A percentile compares a stretch with the other conserved stretches of the same genome.
Evolutionary conservation across 805 yeast genomes (phyloP).

Genomic region (Candida ascalaphidarum): DNA sequence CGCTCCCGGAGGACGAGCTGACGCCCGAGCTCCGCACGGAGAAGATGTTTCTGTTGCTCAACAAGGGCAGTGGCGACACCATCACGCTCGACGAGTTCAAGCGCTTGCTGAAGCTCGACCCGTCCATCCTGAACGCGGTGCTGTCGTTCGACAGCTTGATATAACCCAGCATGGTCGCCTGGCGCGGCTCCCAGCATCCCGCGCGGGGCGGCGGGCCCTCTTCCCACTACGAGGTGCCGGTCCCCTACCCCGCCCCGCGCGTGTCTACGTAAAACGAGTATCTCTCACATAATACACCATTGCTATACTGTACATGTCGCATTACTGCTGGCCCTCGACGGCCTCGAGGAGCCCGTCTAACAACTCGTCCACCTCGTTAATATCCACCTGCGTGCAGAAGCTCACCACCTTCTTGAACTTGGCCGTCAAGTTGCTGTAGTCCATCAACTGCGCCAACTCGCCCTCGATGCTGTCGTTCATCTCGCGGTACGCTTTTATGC

Average conservation of each 20-base stretch:
- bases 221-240: too few species aligned
- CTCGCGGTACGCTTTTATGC: slow-evolving; percentile 70
- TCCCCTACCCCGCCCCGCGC: too few species aligned
- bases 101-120: slow-evolving; percentile 71
- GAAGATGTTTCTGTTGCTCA: slow-evolving; percentile 70
- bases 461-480: slow-evolving; percentile 52
- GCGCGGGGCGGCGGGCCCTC: too few species aligned
- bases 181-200: too few species aligned
- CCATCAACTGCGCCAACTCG: slow-evolving; percentile 43
- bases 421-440: slow-evolving; percentile 32
- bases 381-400: slow-evolving; percentile 82
- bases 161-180: too few species aligned
- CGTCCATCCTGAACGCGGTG: slow-evolving; percentile 66
- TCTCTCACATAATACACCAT: too few species aligned
- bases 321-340: slow-evolving; percentile 58
- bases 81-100: slow-evolving; percentile 80
- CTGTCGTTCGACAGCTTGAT: slow-evolving; percentile 77
- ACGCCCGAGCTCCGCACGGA: slow-evolving; percentile 85
- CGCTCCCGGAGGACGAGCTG: slow-evolving; percentile 76
- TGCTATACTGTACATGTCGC: too few species aligned
- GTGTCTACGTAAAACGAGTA: too few species aligned
- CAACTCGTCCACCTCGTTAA: slow-evolving; percentile 69
- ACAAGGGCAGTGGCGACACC: slow-evolving; percentile 52
- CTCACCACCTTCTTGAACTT: slow-evolving; percentile 87
- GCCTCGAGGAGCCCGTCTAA: slow-evolving; percentile 83